Evolutionary conservation across 2,329 filamentous ascomycete genomes (phyloP).

Genomic region (Penicillium sp.): DNA sequence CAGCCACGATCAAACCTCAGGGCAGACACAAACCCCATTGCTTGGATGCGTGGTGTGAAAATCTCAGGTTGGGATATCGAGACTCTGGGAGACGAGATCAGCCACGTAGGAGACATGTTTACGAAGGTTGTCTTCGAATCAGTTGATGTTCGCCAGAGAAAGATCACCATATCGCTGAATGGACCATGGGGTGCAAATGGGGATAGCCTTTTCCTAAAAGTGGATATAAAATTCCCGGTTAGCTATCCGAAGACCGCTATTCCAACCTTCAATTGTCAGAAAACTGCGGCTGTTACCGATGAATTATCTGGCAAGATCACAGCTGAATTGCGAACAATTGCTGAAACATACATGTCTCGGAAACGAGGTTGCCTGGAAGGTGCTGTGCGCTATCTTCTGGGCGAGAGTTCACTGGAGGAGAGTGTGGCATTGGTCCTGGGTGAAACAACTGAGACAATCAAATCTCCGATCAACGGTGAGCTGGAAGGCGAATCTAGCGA

Average conservation of each 20-base stretch:
- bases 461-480: slow-evolving; percentile 42
- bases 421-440: slow-evolving; percentile 55
- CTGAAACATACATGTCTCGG: slow-evolving; percentile 54
- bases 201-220: slow-evolving; percentile 55
- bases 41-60: slow-evolving; percentile 66
- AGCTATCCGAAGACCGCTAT: slow-evolving; percentile 55
- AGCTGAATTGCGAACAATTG: slow-evolving; percentile 55
- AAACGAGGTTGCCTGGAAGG: slow-evolving; percentile 61
- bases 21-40: slow-evolving; percentile 58
- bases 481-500: slow-evolving; percentile 74
- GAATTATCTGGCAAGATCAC: slow-evolving; percentile 51
- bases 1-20: slow-evolving; percentile 49
- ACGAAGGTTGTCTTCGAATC: slow-evolving; percentile 61
- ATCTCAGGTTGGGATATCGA: slow-evolving; percentile 57
- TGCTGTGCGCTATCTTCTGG: slow-evolving; percentile 60
- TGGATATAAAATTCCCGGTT: slow-evolving; percentile 59
- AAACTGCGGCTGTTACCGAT: slow-evolving; percentile 57
- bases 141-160: slow-evolving; percentile 56
- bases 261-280: slow-evolving; percentile 56
- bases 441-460: slow-evolving; percentile 55
- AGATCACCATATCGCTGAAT: slow-evolving; percentile 57
- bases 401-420: slow-evolving; percentile 60
- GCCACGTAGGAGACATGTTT: slow-evolving; percentile 61
- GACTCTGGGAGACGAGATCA: slow-evolving; percentile 61
- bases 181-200: slow-evolving; percentile 60